phyloP scores from a whole-genome alignment of 176 grass and related monocot genomes.

The Chloris gayana region DNA sequence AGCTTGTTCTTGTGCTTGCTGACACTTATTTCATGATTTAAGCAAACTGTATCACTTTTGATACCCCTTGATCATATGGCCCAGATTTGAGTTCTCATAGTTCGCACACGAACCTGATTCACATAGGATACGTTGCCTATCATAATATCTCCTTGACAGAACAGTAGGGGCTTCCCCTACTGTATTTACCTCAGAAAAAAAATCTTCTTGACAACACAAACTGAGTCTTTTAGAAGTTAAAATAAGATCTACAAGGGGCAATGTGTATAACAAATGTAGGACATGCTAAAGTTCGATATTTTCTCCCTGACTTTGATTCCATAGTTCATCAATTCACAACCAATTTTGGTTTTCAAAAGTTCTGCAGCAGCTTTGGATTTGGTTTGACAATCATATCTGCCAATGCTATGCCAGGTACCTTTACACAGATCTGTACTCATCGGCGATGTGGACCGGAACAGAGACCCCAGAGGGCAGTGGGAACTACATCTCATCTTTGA shows the following conservation, averaged over 20 bases:
- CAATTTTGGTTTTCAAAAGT: neutral
- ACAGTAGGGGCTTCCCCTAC: no score
- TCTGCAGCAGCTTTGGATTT: neutral
- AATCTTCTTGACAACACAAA: neutral
- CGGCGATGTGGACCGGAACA: constrained; percentile 64
- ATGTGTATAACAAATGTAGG: neutral
- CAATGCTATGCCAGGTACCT: constrained; percentile 59
- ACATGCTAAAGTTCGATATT: neutral
- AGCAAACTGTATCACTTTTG: neutral
- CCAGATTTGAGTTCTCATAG: no score
- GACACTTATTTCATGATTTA: neutral
- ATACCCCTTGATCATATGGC: no score
- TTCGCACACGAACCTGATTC: no score
- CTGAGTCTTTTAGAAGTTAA: neutral
- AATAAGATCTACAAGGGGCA: neutral
- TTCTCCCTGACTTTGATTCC: neutral
- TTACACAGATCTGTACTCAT: constrained; percentile 71
- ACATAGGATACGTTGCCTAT: no score
- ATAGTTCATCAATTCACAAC: neutral
- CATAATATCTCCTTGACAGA: no score
- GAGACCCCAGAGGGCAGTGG: constrained; percentile 68
- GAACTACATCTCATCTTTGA: constrained; percentile 59
- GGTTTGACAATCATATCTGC: neutral
- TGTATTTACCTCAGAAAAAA: no score
- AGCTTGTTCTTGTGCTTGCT: neutral